Base-by-base conservation (phyloP, 306 rosid species). In the Inga oerstediana region DNA sequence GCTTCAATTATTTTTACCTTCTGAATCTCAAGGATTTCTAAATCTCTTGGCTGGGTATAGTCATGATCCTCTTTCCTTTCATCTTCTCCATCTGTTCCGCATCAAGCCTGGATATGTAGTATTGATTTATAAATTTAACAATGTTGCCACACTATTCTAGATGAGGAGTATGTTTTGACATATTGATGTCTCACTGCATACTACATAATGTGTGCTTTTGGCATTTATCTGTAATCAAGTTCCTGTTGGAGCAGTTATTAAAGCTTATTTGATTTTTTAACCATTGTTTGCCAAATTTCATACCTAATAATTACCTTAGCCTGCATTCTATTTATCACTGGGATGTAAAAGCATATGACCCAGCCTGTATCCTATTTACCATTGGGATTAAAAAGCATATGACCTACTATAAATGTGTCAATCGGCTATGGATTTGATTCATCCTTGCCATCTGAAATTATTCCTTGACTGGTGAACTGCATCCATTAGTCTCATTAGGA, bases 1-100 rank as follows among this genome's bases (percentile, higher is more conserved):
- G 43, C 88, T 96, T 87, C 99, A 96, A 85, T 91, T 94, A 71
- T 93, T 89, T 89, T 79, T 88, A 79, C 93, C 94, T 27, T 79
- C 89, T 54, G 80, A 88, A 82, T 92, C 99, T 30, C 71, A 65
- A 14, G 71, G 71, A 65, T 65, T 69, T 69, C 30, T 69, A 39
- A 69, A 69, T 69, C 49, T 39, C 74, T 69, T 69, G 74, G 92
- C 92, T 61, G 97, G 99, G 99, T 93, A 89, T 67, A 20, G 54
- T 85, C 71, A 65, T 72, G 51, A 49, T 79, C 73, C 48, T 68
- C 48, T 67, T 34, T 65, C 30, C 30, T 48, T 20, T 44, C 17
- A 27, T 51, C 15, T 27, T 49, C 37, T 17, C 22, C 37, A 8
- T 71, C n/a, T 44, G 37, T n/a, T 71, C 37, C 34, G n/a, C 56